Evolutionary conservation across 1,284 basidiomycete species (phyloP), one percentile per base, ranked within the genome.

Genomic region (Ceratobasidium sp.): DNA sequence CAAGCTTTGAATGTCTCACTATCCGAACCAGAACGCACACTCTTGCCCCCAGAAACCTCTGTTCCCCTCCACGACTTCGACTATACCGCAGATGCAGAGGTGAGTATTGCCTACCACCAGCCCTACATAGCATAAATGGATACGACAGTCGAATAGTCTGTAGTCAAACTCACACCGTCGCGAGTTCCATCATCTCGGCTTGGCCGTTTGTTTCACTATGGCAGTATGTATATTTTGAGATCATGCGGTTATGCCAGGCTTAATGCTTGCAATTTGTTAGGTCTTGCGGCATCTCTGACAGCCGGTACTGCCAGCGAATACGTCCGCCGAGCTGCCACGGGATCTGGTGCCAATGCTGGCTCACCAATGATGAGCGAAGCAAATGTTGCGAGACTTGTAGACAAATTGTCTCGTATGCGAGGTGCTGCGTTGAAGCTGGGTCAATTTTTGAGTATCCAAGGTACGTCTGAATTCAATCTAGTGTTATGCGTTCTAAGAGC

Each of bases 391-490:
- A 88, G 97, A 1, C 85, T 99, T 0, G 97, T 99, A 0, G 90
- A 91, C 9, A 98, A 98, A 79, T 85, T 99, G 16, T 92, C 94
- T 0, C 89, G 91, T 78, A 98, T 99, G 97, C 86, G 97, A 21
- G 97, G 97, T 0, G 97, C 98, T 0, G 98, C 97, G 0, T 85
- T 99, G 73, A 99, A 99, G 83, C 83, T 99, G 1, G 97, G 97
- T 0, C 98, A 99, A 79, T 99, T 99, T 79, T 87, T 99, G 85
- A 96, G 94, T 78, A 98, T 99, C 47, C 97, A 99, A 87, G 95
- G 95, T 94, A 44, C 50, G 80, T 73, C 41, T 41, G 18, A 1
- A 35, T 4, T 30, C 59, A 2, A 49, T 35, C 32, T 18, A 57
- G 8, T 21, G 49, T 74, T 50, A 14, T 8, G 21, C 1, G 13